phyloP scores from a whole-genome alignment of 2,329 filamentous ascomycete species.

The Sporothrix inflata region DNA sequence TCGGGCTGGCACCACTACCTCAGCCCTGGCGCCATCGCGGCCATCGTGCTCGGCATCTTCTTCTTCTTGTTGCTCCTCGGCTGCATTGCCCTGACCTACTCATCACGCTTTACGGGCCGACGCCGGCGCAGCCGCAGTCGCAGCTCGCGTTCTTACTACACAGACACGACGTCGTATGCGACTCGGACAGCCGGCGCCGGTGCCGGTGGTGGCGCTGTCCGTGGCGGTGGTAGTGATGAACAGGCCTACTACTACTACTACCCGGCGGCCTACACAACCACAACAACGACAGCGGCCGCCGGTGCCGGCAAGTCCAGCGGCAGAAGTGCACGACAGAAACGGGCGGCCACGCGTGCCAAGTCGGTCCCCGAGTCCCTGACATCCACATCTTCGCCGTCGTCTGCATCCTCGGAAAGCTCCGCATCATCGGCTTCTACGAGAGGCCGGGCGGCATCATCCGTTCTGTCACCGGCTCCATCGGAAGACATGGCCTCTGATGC shows the following conservation, averaged over 20 bases:
- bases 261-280: not conserved
- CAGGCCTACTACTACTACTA: slow-evolving; percentile 22
- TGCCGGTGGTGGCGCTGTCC: not conserved
- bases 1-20: slow-evolving; percentile 16
- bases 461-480: not conserved
- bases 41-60: slow-evolving; percentile 20
- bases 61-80: slow-evolving; percentile 12
- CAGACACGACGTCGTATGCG: not conserved
- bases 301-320: not conserved
- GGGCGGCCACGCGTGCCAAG: not conserved
- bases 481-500: slow-evolving; percentile 14
- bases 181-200: not conserved
- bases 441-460: not conserved
- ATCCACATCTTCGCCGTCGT: not conserved
- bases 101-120: not conserved
- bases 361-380: not conserved
- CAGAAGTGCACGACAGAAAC: not conserved
- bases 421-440: not conserved
- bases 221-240: not conserved
- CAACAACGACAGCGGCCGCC: not conserved
- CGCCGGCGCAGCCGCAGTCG: not conserved
- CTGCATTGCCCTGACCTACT: slow-evolving; percentile 20
- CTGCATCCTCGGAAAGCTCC: not conserved
- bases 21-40: slow-evolving; percentile 13
- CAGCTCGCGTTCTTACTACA: not conserved